Conservation (phyloP, 2,329 filamentous ascomycete species). For the Huntiella decipiens region DNA sequence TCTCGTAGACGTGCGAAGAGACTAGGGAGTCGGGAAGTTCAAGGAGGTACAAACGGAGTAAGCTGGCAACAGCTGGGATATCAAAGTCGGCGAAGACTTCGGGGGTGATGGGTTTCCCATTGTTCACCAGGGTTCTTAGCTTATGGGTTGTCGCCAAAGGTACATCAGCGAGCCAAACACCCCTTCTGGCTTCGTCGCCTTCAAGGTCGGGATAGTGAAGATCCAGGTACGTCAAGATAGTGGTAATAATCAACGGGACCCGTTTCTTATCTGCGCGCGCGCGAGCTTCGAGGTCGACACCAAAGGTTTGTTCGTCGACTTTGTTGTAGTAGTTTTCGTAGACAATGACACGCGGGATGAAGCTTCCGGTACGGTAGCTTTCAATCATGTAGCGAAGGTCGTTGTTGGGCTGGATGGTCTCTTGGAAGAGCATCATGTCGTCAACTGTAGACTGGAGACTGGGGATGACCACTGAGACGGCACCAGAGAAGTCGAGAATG, state of each 20-base stretch:
- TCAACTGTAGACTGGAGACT: conserved; percentile 90
- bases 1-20: conserved; percentile 95
- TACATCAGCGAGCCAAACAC: conserved; percentile 88
- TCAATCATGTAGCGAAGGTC: conserved; percentile 88
- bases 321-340: conserved; percentile 99
- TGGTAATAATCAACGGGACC: conserved; percentile 80
- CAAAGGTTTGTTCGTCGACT: conserved; percentile 93
- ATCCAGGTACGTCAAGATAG: conserved; percentile 84
- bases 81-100: conserved; percentile 76
- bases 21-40: conserved; percentile 97
- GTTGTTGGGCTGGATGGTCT: conserved; percentile 84
- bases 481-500: conserved; percentile 89
- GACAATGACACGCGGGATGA: conserved; percentile 71
- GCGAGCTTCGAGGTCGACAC: conserved; percentile 89
- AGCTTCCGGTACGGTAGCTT: conserved; percentile 89
- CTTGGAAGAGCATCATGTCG: conserved; percentile 97
- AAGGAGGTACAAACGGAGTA: conserved; percentile 83
- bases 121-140: conserved; percentile 66
- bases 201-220: conserved; percentile 95
- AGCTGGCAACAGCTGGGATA: conserved; percentile 79
- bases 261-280: conserved; percentile 89
- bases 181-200: conserved; percentile 78
- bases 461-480: conserved; percentile 94
- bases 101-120: conserved; percentile 58
- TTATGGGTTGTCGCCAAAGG: conserved; percentile 70